A percentile compares a stretch with the other conserved stretches of the same genome.
Evolutionary conservation across 495 filamentous ascomycete species (phyloP).

Genomic region (Staphylotrichum longicolle): DNA sequence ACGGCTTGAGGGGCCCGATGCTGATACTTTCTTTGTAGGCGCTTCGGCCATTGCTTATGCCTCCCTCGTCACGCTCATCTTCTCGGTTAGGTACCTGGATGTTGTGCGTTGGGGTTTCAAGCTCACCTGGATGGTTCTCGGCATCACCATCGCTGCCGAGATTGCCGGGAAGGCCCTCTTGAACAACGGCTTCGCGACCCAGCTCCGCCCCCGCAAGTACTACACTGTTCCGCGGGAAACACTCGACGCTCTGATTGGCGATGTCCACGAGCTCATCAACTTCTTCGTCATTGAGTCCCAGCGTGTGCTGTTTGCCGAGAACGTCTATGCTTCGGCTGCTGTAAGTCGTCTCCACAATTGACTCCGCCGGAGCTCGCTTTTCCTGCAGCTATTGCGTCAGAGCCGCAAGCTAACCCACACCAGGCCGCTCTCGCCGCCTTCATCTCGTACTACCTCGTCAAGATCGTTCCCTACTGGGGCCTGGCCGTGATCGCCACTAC

Average conservation of each 20-base stretch:
- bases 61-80: conserved; percentile 72
- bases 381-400: conserved; percentile 15
- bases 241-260: conserved; percentile 74
- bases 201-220: conserved; percentile 87
- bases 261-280: conserved; percentile 88
- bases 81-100: conserved; percentile 85
- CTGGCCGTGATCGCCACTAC: conserved; percentile 74
- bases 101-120: conserved; percentile 87
- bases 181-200: conserved; percentile 75
- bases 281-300: conserved; percentile 98
- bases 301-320: conserved; percentile 92
- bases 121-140: conserved; percentile 62
- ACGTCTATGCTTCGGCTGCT: conserved; percentile 71
- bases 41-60: conserved; percentile 84
- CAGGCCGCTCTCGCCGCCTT: conserved; percentile 59
- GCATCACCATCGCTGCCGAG: conserved; percentile 73
- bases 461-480: conserved; percentile 91
- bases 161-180: conserved; percentile 71
- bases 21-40: conserved; percentile 41
- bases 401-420: conserved; percentile 22
- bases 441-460: conserved; percentile 88
- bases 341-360: conserved; percentile 54
- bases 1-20: conserved; percentile 53
- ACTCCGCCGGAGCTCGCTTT: conserved; percentile 7
- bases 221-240: conserved; percentile 86